These are phyloP conservation scores for Cladosporium sphaerospermum DNA, from an alignment of 2,329 filamentous ascomycete genomes.

Conservation along the genomic window DNA sequence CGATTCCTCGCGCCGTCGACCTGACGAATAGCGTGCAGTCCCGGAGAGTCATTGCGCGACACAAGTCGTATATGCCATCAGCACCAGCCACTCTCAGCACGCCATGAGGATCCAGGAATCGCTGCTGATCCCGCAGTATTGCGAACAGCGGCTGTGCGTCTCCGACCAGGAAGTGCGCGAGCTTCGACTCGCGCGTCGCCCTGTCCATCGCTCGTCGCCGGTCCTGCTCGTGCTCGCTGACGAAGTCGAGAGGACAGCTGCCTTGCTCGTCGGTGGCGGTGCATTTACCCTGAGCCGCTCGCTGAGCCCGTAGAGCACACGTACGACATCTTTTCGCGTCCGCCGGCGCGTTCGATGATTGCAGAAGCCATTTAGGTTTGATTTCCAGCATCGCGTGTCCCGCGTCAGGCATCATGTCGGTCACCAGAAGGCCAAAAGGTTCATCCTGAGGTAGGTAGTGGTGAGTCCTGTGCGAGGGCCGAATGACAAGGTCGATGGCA, in stretches of 20 bases:
- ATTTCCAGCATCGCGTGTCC: conserved; percentile 33
- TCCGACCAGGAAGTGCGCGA: conserved; percentile 23
- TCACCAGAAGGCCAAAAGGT: conserved; percentile 27
- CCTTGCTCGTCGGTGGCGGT: conserved; percentile 29
- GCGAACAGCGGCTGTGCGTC: conserved; percentile 33
- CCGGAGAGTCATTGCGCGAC: conserved; percentile 42
- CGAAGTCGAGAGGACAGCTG: conserved; percentile 36
- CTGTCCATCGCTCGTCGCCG: conserved; percentile 19
- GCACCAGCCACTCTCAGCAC: conserved; percentile 17
- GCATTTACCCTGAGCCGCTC: conserved; percentile 20
- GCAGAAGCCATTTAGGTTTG: conserved; percentile 45
- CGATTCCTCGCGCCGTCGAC: conserved; percentile 23
- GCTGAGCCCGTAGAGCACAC: conserved; percentile 38
- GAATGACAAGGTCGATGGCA: conserved; percentile 16
- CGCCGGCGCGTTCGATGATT: conserved; percentile 40
- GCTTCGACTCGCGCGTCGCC: conserved; percentile 19
- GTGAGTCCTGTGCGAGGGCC: conserved; percentile 20
- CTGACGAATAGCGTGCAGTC: conserved; percentile 43
- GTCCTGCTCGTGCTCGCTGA: conserved; percentile 25
- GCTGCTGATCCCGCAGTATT: conserved; percentile 33
- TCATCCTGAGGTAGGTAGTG: conserved; percentile 25
- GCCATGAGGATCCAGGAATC: conserved; percentile 33
- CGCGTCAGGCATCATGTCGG: conserved; percentile 28
- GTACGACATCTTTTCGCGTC: conserved; percentile 39
- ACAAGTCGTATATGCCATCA: conserved; percentile 20